Evolutionary conservation across 225 moss, liverwort and hornwort genomes (phyloP).

Genomic region (Asterella californica): DNA sequence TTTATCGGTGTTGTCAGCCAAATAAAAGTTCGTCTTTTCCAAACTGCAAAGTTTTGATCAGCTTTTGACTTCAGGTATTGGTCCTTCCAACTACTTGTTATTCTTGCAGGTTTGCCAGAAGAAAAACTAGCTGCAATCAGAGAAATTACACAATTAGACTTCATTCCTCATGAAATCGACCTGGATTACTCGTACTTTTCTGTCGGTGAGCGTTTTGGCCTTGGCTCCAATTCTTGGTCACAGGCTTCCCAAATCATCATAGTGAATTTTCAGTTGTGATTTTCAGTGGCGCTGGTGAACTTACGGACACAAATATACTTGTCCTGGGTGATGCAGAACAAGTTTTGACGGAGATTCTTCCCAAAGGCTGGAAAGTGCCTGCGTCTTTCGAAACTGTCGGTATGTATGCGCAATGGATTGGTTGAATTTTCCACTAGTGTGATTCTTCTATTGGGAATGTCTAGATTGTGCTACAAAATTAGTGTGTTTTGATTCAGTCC

Average conservation of each 20-base stretch:
- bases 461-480: neutral
- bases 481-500: neutral
- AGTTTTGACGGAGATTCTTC: conserved; percentile 84
- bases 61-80: neutral
- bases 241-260: neutral
- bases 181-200: conserved; percentile 85
- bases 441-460: neutral
- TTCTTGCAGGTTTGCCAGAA: conserved; percentile 54
- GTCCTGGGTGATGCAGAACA: conserved; percentile 70
- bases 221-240: neutral
- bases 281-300: neutral
- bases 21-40: too few species aligned
- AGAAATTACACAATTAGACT: conserved; percentile 50
- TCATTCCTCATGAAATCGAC: conserved; percentile 65
- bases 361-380: conserved; percentile 78
- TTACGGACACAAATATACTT: neutral
- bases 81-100: conserved; percentile 12
- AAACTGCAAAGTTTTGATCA: too few species aligned
- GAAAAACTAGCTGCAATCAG: conserved; percentile 52
- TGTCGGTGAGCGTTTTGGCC: conserved; percentile 55
- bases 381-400: conserved; percentile 98
- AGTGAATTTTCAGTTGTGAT: neutral
- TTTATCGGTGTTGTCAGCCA: too few species aligned
- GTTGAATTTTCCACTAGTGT: neutral
- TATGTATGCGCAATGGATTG: conserved; percentile 20